Conservation (phyloP, 2,329 filamentous ascomycete species). For the Orbilia brochopaga region DNA sequence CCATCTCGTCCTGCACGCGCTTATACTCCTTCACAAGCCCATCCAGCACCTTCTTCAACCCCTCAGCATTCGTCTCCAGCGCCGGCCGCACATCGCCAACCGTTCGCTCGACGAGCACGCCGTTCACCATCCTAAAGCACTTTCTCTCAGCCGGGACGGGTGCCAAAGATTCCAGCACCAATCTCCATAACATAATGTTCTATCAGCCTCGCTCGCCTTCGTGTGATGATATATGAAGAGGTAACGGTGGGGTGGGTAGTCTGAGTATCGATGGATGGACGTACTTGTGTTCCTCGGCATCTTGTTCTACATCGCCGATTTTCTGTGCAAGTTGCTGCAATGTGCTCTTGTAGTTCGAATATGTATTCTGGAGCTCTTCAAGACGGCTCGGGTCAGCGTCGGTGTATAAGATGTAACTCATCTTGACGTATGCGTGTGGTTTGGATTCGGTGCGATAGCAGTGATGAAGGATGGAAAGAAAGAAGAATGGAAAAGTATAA, state of each 20-base stretch:
- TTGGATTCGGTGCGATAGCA: too few species aligned
- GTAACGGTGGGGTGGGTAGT: slow-evolving; percentile 35
- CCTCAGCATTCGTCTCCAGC: slow-evolving; percentile 90
- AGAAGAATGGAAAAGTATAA: slow-evolving; percentile 1
- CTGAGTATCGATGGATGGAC: slow-evolving; percentile 57
- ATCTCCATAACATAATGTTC: slow-evolving; percentile 63
- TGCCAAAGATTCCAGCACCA: slow-evolving; percentile 88
- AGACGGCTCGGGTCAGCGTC: slow-evolving; percentile 20
- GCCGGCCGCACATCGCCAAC: slow-evolving; percentile 90
- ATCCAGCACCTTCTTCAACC: slow-evolving; percentile 89
- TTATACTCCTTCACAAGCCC: slow-evolving; percentile 97
- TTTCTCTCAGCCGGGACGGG: slow-evolving; percentile 85
- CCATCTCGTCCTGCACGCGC: slow-evolving; percentile 88
- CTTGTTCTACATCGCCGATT: slow-evolving; percentile 96
- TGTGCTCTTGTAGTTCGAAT: slow-evolving; percentile 76
- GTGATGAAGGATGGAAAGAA: too few species aligned
- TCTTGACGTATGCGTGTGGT: too few species aligned
- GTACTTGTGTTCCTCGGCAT: slow-evolving; percentile 97
- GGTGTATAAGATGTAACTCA: too few species aligned
- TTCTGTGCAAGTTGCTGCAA: slow-evolving; percentile 93
- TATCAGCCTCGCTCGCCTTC: not conserved
- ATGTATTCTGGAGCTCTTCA: slow-evolving; percentile 78
- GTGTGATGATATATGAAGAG: slow-evolving; percentile 9
- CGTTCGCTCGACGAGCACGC: slow-evolving; percentile 90
- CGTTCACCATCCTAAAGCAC: slow-evolving; percentile 98